Evolutionary conservation across 2,329 filamentous ascomycete genomes (phyloP), one percentile per base, ranked within the genome.

Genomic region (Paecilomyces niveus): DNA sequence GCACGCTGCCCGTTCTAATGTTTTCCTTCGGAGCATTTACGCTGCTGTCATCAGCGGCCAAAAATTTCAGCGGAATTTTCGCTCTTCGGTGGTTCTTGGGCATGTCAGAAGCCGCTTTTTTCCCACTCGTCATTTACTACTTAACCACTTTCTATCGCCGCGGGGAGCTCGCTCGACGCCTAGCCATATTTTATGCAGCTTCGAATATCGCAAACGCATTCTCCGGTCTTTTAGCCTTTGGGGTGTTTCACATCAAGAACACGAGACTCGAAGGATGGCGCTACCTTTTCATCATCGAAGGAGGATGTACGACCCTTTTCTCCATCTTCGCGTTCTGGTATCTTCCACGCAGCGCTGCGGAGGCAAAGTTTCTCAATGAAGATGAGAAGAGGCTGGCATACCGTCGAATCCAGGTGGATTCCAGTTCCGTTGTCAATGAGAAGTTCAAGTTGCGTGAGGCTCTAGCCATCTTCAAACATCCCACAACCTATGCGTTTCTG

Each of bases 101-200:
- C 57, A 86, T 86, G 78, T 78, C 85, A 0, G 87, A 90, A 67
- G 80, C 80, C 1, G 87, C 83, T 2, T 89, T 89, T 73, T 89
- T 89, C 67, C 87, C 88, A 0, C 73, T 88, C 3, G 86, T 89
- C 21, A 85, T 85, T 60, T 86, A 85, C 70, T 86, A 86, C 61
- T 74, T 82, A 55, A 84, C 82, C 1, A 84, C 80, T 1, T 90
- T 90, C 70, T 91, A 91, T 70, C 83, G 86, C 15, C 82, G 88
- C 57, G 85, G 84, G 32, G 88, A 91, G 69, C 80, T 91, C 2
- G 88, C 87, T 5, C 79, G 88, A 8, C 83, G 88, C 2, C 77
- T 90, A 1, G 87, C 87, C 35, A 76, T 90, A 59, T 91, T 91
- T 75, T 92, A 92, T 65, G 89, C 88, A 0, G 88, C 88, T 0